These are phyloP conservation scores for Forsythia suspensa DNA, from an alignment of 257 asterid species.

Conservation along the genomic window DNA sequence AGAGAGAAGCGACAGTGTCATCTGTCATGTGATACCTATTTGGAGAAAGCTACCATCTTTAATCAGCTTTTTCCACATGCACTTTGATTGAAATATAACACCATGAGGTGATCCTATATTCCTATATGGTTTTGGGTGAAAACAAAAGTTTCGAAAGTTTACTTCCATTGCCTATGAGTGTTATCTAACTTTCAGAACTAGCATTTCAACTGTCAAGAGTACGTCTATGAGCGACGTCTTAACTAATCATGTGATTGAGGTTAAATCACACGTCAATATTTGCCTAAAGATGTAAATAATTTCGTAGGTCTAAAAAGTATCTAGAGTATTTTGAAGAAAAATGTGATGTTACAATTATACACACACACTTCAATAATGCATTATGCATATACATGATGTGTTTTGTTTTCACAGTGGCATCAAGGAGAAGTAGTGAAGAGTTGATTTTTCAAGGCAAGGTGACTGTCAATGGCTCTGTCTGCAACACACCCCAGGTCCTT, in stretches of 20 bases:
- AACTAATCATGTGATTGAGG: not conserved
- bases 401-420: slow-evolving; percentile 66
- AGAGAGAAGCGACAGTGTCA: not conserved
- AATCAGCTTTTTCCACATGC: too few species aligned
- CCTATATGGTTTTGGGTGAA: not conserved
- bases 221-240: not conserved
- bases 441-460: slow-evolving; percentile 89
- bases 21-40: not conserved
- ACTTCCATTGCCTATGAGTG: too few species aligned
- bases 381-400: slow-evolving; percentile 6
- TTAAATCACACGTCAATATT: not conserved
- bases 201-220: not conserved
- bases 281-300: not conserved
- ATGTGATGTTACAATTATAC: not conserved
- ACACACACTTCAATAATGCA: not conserved
- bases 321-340: not conserved
- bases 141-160: too few species aligned
- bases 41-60: not conserved
- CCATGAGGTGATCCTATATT: not conserved
- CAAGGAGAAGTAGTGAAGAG: slow-evolving; percentile 96
- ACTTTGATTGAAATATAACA: not conserved
- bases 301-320: not conserved
- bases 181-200: not conserved
- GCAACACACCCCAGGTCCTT: slow-evolving; percentile 88
- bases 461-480: slow-evolving; percentile 89